phyloP scores from a whole-genome alignment of 2,329 filamentous ascomycete species.

The Paraphaeosphaeria minitans region DNA sequence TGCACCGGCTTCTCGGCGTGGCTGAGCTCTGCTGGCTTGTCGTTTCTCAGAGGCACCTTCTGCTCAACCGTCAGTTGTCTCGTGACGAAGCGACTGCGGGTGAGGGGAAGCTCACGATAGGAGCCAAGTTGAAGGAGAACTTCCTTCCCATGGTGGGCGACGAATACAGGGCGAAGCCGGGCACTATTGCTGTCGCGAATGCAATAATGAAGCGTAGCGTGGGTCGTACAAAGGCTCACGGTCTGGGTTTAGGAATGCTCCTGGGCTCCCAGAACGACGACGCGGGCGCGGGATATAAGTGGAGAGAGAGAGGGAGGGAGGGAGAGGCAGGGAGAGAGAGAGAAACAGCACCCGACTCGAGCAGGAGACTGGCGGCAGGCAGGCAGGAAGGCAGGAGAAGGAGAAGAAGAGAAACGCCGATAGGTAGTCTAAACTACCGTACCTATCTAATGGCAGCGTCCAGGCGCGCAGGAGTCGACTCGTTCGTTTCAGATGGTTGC shows the following conservation, averaged over 20 bases:
- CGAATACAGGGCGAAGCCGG: background rate
- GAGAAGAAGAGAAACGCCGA: background rate
- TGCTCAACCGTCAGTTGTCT: slow-evolving; percentile 26
- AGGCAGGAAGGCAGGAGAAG: no score
- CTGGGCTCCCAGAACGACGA: background rate
- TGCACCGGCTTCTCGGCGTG: slow-evolving; percentile 25
- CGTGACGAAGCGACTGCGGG: slow-evolving; percentile 10
- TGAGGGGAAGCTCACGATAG: slow-evolving; percentile 41
- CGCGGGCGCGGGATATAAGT: background rate
- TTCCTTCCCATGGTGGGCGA: slow-evolving; percentile 48
- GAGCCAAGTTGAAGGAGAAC: slow-evolving; percentile 52
- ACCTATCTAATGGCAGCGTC: background rate
- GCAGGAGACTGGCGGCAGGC: no score
- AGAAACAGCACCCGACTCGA: no score
- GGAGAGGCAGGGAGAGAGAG: no score
- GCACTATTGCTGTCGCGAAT: background rate
- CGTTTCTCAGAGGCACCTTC: slow-evolving; percentile 42
- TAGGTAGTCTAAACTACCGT: no score
- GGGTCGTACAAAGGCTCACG: background rate
- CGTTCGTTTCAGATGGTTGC: slow-evolving; percentile 2
- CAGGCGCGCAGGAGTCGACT: slow-evolving; percentile 5
- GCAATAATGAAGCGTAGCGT: background rate
- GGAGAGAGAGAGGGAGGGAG: background rate
- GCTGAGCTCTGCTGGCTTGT: slow-evolving; percentile 37
- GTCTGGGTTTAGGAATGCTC: background rate